These are phyloP conservation scores for Mercurialis annua DNA, from an alignment of 345 rosid genomes.

Conservation along the genomic window DNA sequence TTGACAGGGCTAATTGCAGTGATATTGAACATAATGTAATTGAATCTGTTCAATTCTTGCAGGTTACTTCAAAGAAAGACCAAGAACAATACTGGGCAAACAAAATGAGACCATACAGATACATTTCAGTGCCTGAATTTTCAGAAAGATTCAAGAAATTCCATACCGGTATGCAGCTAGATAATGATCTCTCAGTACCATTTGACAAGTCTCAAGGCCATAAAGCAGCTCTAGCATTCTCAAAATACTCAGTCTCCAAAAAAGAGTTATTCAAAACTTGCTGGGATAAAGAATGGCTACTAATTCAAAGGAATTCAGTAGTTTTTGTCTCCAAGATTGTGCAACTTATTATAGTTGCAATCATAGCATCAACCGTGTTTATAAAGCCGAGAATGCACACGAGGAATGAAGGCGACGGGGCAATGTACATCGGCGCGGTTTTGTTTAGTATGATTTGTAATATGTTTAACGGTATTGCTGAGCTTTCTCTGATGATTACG, in stretches of 20 bases:
- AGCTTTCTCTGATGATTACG: slow-evolving; percentile 60
- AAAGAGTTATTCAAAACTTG: slow-evolving; percentile 69
- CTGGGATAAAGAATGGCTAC: slow-evolving; percentile 76
- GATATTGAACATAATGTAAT: neutral
- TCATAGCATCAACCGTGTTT: slow-evolving; percentile 60
- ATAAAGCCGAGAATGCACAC: slow-evolving; percentile 61
- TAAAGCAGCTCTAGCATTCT: slow-evolving; percentile 65
- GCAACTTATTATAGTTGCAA: slow-evolving; percentile 59
- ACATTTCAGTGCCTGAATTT: slow-evolving; percentile 57
- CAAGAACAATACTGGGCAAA: slow-evolving; percentile 88
- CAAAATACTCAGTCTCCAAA: slow-evolving; percentile 52
- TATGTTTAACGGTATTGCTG: slow-evolving; percentile 88
- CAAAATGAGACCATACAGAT: slow-evolving; percentile 54
- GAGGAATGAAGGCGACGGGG: slow-evolving; percentile 51
- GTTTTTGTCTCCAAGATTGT: slow-evolving; percentile 68
- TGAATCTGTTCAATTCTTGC: neutral
- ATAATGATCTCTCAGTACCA: slow-evolving; percentile 59
- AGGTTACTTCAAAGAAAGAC: slow-evolving; percentile 93
- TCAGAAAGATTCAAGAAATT: slow-evolving; percentile 54
- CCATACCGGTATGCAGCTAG: slow-evolving; percentile 60
- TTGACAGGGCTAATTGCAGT: neutral
- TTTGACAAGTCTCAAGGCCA: slow-evolving; percentile 60
- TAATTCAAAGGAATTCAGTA: slow-evolving; percentile 64
- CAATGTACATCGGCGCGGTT: slow-evolving; percentile 50
- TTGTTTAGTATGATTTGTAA: slow-evolving; percentile 56